A percentile compares a stretch with the other conserved stretches of the same genome.
phyloP scores from a whole-genome alignment of 2,329 filamentous ascomycete species.

The Fusarium sp. region DNA sequence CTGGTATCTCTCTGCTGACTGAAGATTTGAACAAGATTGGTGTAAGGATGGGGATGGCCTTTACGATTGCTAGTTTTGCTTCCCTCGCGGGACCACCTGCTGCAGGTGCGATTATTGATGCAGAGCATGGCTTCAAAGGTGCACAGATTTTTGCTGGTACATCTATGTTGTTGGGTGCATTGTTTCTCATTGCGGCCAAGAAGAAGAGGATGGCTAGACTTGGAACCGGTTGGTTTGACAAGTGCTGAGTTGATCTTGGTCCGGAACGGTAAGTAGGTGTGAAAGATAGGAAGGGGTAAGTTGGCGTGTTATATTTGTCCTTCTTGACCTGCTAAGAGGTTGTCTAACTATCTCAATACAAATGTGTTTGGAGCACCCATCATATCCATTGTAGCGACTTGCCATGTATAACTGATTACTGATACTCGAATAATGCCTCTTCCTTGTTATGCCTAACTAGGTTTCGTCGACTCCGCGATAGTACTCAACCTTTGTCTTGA shows the following conservation, averaged over 20 bases:
- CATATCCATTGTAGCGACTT: neutral
- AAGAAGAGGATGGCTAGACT: constrained; percentile 50
- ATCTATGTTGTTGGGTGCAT: constrained; percentile 52
- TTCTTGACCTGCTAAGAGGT: neutral
- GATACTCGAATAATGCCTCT: neutral
- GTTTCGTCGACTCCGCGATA: neutral
- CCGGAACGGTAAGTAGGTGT: neutral
- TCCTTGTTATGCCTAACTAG: neutral
- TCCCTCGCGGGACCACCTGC: constrained; percentile 63
- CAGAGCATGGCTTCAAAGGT: constrained; percentile 55
- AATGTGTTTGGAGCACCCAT: neutral
- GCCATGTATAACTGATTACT: neutral
- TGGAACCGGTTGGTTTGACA: constrained; percentile 51
- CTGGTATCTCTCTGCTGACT: constrained; percentile 63
- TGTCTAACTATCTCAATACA: neutral
- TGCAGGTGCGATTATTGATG: constrained; percentile 58
- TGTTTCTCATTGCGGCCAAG: constrained; percentile 52
- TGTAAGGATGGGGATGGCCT: constrained; percentile 66
- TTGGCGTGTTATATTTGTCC: neutral
- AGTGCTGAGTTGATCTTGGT: constrained; percentile 43
- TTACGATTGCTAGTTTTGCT: constrained; percentile 64
- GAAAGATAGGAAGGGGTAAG: neutral
- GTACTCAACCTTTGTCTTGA: neutral
- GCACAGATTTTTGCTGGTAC: constrained; percentile 60
- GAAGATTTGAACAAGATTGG: constrained; percentile 62